Conservation (phyloP, 257 asterid genomes). For the Fraxinus excelsior region DNA sequence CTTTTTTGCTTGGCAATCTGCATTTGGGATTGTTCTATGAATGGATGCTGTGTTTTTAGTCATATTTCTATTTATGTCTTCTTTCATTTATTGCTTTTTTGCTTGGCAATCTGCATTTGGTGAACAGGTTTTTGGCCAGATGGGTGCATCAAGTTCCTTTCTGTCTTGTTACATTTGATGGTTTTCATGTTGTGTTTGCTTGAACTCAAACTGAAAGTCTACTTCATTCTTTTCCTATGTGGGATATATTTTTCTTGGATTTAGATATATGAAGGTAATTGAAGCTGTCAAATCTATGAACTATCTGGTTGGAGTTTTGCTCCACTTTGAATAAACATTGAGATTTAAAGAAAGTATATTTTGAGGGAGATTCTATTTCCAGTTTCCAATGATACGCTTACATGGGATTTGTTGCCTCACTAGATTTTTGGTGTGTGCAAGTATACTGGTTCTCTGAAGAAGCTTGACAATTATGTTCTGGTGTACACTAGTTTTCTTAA, state of each 20-base stretch:
- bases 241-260: not conserved
- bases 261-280: not conserved
- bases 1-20: not conserved
- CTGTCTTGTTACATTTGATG: not conserved
- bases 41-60: not conserved
- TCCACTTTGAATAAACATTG: too few relatives aligned
- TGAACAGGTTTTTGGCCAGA: not conserved
- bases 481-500: too few relatives aligned
- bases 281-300: not conserved
- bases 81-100: not conserved
- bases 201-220: not conserved
- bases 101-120: not conserved
- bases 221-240: not conserved
- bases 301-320: not conserved
- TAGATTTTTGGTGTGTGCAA: not conserved
- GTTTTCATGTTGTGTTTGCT: not conserved
- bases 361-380: not conserved
- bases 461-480: not conserved
- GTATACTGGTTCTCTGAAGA: not conserved
- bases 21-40: not conserved
- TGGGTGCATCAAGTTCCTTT: not conserved
- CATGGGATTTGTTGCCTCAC: not conserved
- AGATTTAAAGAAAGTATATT: not conserved
- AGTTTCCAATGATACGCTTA: not conserved
- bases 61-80: not conserved